A percentile compares a stretch with the other conserved stretches of the same genome.
Evolutionary conservation across 768 basidiomycete genomes (phyloP).

Genomic region (Chalciporus chontae): DNA sequence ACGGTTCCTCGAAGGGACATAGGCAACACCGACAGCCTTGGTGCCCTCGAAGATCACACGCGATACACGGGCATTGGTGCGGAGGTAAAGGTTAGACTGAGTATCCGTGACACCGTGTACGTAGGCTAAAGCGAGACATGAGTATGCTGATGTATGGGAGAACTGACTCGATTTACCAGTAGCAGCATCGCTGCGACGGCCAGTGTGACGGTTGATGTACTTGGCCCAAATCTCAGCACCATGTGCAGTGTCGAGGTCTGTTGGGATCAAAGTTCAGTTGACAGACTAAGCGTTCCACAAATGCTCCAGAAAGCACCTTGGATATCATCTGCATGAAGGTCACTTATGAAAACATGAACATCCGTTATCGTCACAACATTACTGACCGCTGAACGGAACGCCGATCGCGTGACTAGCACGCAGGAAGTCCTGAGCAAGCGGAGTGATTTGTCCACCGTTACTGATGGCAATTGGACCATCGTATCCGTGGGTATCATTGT

Average conservation of each 20-base stretch:
- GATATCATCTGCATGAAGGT: conserved; percentile 48
- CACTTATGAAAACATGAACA: background rate
- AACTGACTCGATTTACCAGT: conserved; percentile 40
- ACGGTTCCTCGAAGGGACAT: conserved; percentile 62
- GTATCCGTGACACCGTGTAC: conserved; percentile 70
- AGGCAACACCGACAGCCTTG: conserved; percentile 70
- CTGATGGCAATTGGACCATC: conserved; percentile 73
- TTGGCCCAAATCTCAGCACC: conserved; percentile 74
- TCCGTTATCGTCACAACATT: too few species aligned
- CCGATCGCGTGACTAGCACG: conserved; percentile 58
- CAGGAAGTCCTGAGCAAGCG: conserved; percentile 67
- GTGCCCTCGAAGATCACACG: conserved; percentile 71
- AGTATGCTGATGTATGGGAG: background rate
- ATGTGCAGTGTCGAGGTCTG: conserved; percentile 56
- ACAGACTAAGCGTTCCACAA: background rate
- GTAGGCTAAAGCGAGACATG: conserved; percentile 40
- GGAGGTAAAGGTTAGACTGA: conserved; percentile 63
- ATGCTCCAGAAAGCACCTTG: conserved; percentile 38
- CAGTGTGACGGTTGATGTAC: conserved; percentile 72
- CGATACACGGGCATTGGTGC: conserved; percentile 61
- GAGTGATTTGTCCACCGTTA: conserved; percentile 62
- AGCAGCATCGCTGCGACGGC: conserved; percentile 67
- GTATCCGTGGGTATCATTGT: conserved; percentile 67
- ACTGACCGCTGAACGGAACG: conserved; percentile 61
- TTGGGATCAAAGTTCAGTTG: background rate